Evolutionary conservation across 176 grass and related monocot species (phyloP).

Genomic region (Tillandsia fasciculata): DNA sequence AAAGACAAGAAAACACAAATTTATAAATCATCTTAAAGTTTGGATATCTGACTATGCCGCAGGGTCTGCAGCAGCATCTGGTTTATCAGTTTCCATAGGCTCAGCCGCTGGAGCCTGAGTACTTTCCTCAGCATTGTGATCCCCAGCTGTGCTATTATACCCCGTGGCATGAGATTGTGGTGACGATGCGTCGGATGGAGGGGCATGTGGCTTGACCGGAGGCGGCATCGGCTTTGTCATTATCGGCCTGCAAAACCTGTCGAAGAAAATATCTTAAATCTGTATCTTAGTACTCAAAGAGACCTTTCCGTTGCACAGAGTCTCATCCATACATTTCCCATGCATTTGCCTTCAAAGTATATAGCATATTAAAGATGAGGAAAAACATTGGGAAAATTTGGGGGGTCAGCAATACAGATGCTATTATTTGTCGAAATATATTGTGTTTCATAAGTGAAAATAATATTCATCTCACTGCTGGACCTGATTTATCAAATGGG

Average conservation of each 20-base stretch:
- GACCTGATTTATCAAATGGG: background rate
- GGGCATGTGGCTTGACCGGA: conserved; percentile 54
- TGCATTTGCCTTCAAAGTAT: too few relatives aligned
- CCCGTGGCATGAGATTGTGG: conserved; percentile 31
- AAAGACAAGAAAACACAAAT: background rate
- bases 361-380: too few relatives aligned
- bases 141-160: conserved; percentile 16
- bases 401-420: too few relatives aligned
- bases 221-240: conserved; percentile 69
- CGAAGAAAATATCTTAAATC: background rate
- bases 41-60: conserved; percentile 17
- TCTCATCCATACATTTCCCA: too few relatives aligned
- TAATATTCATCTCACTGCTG: too few relatives aligned
- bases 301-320: background rate
- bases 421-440: too few relatives aligned
- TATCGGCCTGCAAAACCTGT: conserved; percentile 70
- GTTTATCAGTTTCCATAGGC: conserved; percentile 59
- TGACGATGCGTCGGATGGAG: conserved; percentile 26
- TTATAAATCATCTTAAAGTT: background rate
- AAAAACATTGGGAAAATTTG: too few relatives aligned
- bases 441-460: too few relatives aligned
- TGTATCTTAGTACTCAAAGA: background rate
- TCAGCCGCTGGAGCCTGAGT: conserved; percentile 18
- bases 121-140: conserved; percentile 20
- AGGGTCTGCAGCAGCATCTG: conserved; percentile 20